These are phyloP conservation scores for Tulasnella sp. DNA, from an alignment of 768 basidiomycete species.

Conservation along the genomic window DNA sequence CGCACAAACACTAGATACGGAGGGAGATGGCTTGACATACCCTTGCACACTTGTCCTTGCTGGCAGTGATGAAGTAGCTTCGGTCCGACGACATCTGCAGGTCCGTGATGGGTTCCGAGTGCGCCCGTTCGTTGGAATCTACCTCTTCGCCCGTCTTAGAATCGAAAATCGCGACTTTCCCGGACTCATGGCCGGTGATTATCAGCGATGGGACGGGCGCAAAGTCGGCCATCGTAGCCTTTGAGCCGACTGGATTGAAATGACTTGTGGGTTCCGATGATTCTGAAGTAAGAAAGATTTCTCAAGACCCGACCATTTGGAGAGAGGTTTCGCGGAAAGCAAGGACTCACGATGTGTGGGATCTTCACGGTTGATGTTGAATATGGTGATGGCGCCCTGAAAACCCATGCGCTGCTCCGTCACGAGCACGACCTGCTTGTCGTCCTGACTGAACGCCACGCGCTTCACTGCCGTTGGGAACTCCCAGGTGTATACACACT, in stretches of 20 bases:
- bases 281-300: conserved; percentile 37
- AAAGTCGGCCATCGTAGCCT: conserved; percentile 95
- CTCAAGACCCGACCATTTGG: neutral
- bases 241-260: conserved; percentile 85
- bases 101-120: conserved; percentile 80
- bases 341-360: conserved; percentile 62
- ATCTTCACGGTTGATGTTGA: conserved; percentile 75
- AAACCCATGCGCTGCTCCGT: conserved; percentile 96
- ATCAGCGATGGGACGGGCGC: conserved; percentile 65
- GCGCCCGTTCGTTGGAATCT: conserved; percentile 73
- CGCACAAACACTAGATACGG: neutral
- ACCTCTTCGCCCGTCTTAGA: conserved; percentile 78
- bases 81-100: conserved; percentile 82
- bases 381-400: conserved; percentile 85
- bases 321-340: too few species aligned
- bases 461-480: conserved; percentile 97
- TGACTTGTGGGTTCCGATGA: conserved; percentile 58
- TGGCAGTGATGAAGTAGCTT: conserved; percentile 90
- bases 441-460: conserved; percentile 82
- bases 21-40: conserved; percentile 35
- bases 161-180: conserved; percentile 88
- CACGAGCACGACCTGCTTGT: conserved; percentile 75
- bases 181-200: conserved; percentile 92
- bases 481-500: conserved; percentile 92
- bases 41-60: conserved; percentile 93